Conservation (phyloP, 2,329 filamentous ascomycete genomes). For the Colletotrichum sp. region DNA sequence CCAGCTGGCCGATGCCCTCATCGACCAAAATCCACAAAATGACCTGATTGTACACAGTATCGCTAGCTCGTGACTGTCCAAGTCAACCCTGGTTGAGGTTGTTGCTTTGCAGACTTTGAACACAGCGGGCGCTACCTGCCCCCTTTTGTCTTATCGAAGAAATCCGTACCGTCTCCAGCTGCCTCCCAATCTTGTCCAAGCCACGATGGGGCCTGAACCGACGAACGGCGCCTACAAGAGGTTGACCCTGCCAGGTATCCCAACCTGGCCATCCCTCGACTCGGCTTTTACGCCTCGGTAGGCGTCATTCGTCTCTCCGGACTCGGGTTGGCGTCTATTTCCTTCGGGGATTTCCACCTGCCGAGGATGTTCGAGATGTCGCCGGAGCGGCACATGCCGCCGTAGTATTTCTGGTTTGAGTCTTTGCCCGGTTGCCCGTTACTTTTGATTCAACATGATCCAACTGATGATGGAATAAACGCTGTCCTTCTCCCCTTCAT, state of each 20-base stretch:
- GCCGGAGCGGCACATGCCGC: neutral
- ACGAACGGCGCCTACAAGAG: slow-evolving; percentile 16
- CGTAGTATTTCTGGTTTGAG: neutral
- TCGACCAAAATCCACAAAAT: slow-evolving; percentile 8
- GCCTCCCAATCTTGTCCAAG: slow-evolving; percentile 9
- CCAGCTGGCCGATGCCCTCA: slow-evolving; percentile 5
- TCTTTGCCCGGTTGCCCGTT: slow-evolving; percentile 17
- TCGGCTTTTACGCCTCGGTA: slow-evolving; percentile 22
- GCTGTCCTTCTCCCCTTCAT: slow-evolving; percentile 13
- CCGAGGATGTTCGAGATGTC: slow-evolving; percentile 23
- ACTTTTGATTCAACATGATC: slow-evolving; percentile 14
- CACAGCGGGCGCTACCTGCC: neutral
- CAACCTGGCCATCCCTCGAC: slow-evolving; percentile 22
- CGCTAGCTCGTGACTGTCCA: slow-evolving; percentile 9
- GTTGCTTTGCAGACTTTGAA: neutral
- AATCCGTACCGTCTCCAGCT: neutral
- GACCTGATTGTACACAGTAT: slow-evolving; percentile 9
- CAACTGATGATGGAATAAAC: neutral
- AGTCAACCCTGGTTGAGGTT: neutral
- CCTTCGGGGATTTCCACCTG: slow-evolving; percentile 26
- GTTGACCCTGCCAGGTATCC: slow-evolving; percentile 22
- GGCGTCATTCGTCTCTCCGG: slow-evolving; percentile 8
- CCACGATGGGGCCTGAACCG: neutral
- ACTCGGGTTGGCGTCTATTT: slow-evolving; percentile 13
- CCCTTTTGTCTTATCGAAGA: neutral